Evolutionary conservation across 805 yeast species (phyloP), one percentile per base, ranked within the genome.

Genomic region (Ogataea methylovora): DNA sequence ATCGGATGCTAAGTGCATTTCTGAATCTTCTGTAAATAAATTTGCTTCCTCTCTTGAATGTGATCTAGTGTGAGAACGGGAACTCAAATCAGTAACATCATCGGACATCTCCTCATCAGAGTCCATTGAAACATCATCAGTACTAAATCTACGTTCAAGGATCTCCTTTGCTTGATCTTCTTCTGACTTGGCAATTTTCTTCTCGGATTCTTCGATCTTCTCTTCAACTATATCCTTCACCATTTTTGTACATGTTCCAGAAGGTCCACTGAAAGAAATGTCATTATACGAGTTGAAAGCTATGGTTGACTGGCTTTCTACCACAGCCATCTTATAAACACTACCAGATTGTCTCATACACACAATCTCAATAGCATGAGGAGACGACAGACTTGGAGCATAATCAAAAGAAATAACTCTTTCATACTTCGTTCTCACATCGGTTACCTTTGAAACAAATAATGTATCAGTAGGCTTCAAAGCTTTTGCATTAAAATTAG

Each of bases 331-430:
- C 38, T 81, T 67, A 56, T 83, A 87, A 0, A 87, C 78, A 34
- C 84, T 80, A 4, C 97, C 97, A 1, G 94, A 83, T 48, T 85
- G 94, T 43, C 96, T 66, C 82, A 88, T 81, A 55, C 97, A 87
- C 20, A 88, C 76, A 37, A 84, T 67, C 45, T 80, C 76, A 8
- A 83, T 70, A 1, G 75, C 71, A 16, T 77, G 68, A n/a, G 53
- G 58, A 2, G 74, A 61, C 5, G 49, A 36, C 3, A 58, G 39
- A 37, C 72, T 76, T 1, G 79, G 76, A n/a, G 79, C 73, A 52
- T 86, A 87, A 54, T 87, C 96, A 58, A 81, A 87, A 0, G 95
- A 79, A 1, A 82, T 76, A 1, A 87, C 94, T 44, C 88, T 69
- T 43, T 87, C 95, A 47, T 72, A 78, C 35, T 80, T 83, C 0